Conservation (phyloP, 352 stramenopile species). For the Globisporangium nodosum region DNA sequence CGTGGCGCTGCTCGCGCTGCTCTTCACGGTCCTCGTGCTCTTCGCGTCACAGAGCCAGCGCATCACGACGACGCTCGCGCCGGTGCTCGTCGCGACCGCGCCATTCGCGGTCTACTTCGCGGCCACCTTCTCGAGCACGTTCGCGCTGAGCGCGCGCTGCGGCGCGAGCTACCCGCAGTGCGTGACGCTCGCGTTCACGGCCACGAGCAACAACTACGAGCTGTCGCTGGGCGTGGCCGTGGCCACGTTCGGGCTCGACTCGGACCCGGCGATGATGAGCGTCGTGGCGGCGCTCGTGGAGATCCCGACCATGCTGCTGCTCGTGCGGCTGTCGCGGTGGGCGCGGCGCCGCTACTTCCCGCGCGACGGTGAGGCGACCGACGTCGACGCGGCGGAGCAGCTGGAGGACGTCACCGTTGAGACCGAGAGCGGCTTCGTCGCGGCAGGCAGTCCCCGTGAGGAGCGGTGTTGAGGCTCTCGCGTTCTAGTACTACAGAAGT, state of each 20-base stretch:
- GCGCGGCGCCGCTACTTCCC: slow-evolving; percentile 10
- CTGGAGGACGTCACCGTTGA: no score
- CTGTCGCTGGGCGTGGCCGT: slow-evolving; percentile 65
- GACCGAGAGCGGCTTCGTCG: not conserved
- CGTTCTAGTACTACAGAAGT: no score
- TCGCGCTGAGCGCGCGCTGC: slow-evolving; percentile 26
- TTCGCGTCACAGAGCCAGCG: slow-evolving; percentile 68
- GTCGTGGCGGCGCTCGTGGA: slow-evolving; percentile 40
- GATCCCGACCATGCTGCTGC: slow-evolving; percentile 36
- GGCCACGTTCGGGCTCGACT: slow-evolving; percentile 61
- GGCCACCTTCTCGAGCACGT: slow-evolving; percentile 47
- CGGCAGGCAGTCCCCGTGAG: not conserved
- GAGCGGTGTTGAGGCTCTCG: no score
- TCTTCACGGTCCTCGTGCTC: slow-evolving; percentile 69
- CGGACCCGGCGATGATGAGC: slow-evolving; percentile 51
- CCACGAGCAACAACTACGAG: slow-evolving; percentile 87
- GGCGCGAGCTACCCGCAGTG: slow-evolving; percentile 42
- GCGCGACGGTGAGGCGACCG: not conserved
- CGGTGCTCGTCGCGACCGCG: slow-evolving; percentile 51
- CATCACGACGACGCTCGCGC: slow-evolving; percentile 42
- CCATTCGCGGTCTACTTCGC: slow-evolving; percentile 64
- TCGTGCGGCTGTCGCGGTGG: slow-evolving; percentile 27
- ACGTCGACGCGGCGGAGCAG: no score
- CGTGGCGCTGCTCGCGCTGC: slow-evolving; percentile 26
- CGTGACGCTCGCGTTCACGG: slow-evolving; percentile 58